Evolutionary conservation across 768 basidiomycete genomes (phyloP), one percentile per base, ranked within the genome.

Genomic region (Podaxis sp.): DNA sequence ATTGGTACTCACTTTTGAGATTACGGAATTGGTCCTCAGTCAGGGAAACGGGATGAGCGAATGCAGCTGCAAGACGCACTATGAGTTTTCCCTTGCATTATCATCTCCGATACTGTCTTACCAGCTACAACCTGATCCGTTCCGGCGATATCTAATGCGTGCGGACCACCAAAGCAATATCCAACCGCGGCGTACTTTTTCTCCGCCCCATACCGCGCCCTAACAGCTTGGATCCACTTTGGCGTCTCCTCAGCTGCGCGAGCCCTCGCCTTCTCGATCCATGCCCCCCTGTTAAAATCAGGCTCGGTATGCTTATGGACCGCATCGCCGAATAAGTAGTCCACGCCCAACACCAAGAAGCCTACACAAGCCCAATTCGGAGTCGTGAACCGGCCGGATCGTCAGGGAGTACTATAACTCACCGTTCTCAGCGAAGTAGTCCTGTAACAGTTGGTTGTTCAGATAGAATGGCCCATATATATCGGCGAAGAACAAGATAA

Each of bases 351-450:
- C 3, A 88, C 85, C 50, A 76, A 72, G 67, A 81, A 88, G 0
- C 87, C 87, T 88, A 49, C 12, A 4, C 22, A 12, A 40, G 29
- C 36, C 22, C 41, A 9, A 7, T 6, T 56, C 24, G 19, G 15
- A 17, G 22, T 58, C 29, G 51, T 19, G 19, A 17, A 49, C 4
- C 33, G 15, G 15, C 22, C 5, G 15, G 8, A 25, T 1, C 3
- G 33, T 33, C 33, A 33, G 2, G 2, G 36, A 38, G 27, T 17
- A 15, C 7, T 15, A 38, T 27, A 29, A 56, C 74, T 1, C 59
- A 88, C 88, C 87, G 19, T 82, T 76, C 6, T 81, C 74, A 1
- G 88, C 87, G 64, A 83, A 86, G 66, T 82, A 89, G 68, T 90
- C 87, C 68, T 87, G 85, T 4, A 89, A 60, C 22, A 88, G 74